These are phyloP conservation scores for Russula vinacea DNA, from an alignment of 768 basidiomycete genomes.

Conservation along the genomic window DNA sequence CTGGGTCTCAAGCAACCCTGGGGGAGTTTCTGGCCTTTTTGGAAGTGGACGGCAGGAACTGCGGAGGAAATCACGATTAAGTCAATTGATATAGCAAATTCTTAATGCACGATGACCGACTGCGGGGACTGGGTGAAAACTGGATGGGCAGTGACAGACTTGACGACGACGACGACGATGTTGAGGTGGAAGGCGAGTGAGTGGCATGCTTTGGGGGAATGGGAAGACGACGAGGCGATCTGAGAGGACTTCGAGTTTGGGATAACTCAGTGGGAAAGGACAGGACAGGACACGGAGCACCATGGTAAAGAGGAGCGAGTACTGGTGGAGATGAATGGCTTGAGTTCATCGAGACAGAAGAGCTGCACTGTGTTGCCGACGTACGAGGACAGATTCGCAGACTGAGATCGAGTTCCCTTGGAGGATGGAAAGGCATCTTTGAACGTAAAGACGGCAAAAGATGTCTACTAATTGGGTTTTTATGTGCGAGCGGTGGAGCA, in stretches of 20 bases:
- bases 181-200: neutral
- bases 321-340: neutral
- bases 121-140: neutral
- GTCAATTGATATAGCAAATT: neutral
- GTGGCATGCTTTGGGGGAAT: neutral
- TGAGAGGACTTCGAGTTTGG: neutral
- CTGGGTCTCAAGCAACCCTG: neutral
- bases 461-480: neutral
- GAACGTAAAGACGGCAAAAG: neutral
- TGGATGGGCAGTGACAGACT: neutral
- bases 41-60: slow-evolving; percentile 20
- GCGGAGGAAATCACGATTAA: neutral
- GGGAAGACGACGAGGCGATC: slow-evolving; percentile 16
- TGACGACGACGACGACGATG: neutral
- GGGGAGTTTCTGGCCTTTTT: slow-evolving; percentile 9
- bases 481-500: neutral
- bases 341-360: neutral
- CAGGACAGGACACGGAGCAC: neutral
- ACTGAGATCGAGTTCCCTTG: neutral
- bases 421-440: neutral
- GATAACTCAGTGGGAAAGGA: neutral
- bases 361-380: neutral
- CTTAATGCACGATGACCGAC: slow-evolving; percentile 3
- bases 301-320: neutral
- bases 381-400: neutral